Conservation (phyloP, 2,329 filamentous ascomycete genomes). For the Xylariaceae sp. region DNA sequence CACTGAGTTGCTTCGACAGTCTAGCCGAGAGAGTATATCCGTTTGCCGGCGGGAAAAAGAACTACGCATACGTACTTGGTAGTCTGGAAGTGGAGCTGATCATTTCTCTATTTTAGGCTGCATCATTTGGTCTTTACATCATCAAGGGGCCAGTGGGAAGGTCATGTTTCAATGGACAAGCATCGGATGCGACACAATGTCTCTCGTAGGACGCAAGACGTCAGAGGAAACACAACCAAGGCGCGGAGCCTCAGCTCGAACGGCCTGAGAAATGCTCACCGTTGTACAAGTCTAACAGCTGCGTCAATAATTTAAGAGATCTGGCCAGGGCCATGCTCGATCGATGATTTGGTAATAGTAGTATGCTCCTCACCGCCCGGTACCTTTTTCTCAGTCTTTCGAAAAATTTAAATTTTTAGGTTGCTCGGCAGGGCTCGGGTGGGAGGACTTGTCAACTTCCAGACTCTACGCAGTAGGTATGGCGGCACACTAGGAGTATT, state of each 20-base stretch:
- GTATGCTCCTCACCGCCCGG: slow-evolving; percentile 16
- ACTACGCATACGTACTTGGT: not conserved
- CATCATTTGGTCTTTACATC: not conserved
- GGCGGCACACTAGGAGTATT: not conserved
- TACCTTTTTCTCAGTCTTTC: not conserved
- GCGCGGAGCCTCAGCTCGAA: slow-evolving; percentile 22
- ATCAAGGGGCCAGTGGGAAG: not conserved
- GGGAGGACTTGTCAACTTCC: not conserved
- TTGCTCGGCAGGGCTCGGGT: not conserved
- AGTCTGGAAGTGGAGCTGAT: not conserved
- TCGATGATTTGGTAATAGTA: too few species aligned
- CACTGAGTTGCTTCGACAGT: not conserved
- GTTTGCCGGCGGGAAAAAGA: not conserved
- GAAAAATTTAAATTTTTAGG: not conserved
- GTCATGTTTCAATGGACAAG: not conserved
- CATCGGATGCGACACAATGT: slow-evolving; percentile 22
- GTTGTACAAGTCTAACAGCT: slow-evolving; percentile 22
- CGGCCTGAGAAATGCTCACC: slow-evolving; percentile 3
- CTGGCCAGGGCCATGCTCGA: too few species aligned
- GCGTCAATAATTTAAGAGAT: slow-evolving; percentile 15
- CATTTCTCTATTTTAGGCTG: not conserved
- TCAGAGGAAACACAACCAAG: slow-evolving; percentile 1
- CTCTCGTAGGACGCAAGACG: slow-evolving; percentile 8
- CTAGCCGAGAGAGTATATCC: not conserved
- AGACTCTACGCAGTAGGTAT: not conserved